Base-by-base conservation (phyloP, 2,329 filamentous ascomycete species). In the Colletotrichum graminicola region DNA sequence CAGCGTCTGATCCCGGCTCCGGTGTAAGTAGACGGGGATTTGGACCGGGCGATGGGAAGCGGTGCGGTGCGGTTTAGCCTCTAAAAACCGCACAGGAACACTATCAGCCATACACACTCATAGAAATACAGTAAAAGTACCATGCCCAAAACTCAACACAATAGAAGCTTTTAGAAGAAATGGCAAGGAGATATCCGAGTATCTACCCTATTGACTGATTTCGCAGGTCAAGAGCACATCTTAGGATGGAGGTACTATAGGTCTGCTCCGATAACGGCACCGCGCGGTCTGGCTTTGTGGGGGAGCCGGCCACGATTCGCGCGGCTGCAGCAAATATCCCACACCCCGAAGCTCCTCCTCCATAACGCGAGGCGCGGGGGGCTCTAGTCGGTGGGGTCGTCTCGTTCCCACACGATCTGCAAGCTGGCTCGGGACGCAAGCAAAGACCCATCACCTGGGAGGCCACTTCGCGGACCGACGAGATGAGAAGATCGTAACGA, bases 211-310 rank as follows among this genome's bases (percentile, higher is more conserved):
- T 34, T 34, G 34, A 34, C 34, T 34, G 34, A 34, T 7, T 6
- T 34, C 5, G 5, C 34, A 34, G 34, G 34, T 34, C 34, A 34
- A 34, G 34, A 34, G 34, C 7, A 34, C 34, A 7, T 34, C 34
- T 34, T 34, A 10, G 34, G 34, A 34, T 34, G 10, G 34, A 34
- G 29, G 29, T 29, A 29, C 29, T 29, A 29, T 29, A 29, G 4
- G 39, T 5, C n/a, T 52, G 16, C 43, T 62, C 60, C 60, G 60
- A 62, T 62, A 62, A 41, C 60, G 60, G 60, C 60, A 32, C 32
- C 47, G 60, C 47, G n/a, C 18, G 34, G 21, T 56, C 34, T 26
- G 36, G 34, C 11, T 41, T 11, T 21, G 34, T 26, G 55, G 55
- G 29, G 36, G n/a, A 36, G 10, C 45, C 52, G 11, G 5, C 34